Base-by-base conservation (phyloP, 192 early-diverging fungal genomes). In the Neocallimastix lanati region DNA sequence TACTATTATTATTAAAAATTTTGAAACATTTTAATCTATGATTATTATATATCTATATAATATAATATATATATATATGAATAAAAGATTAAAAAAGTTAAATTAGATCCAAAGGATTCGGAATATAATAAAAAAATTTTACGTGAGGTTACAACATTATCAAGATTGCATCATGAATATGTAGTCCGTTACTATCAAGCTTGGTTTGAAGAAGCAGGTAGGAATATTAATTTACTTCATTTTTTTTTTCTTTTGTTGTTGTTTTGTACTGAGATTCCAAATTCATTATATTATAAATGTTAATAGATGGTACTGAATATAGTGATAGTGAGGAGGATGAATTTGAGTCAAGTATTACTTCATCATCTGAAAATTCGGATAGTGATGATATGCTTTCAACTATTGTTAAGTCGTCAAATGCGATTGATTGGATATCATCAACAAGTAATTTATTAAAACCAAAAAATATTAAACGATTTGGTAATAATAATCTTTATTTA, bases 61-160 rank as follows among this genome's bases (percentile, higher is more conserved):
- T n/a, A n/a, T n/a, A n/a, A n/a, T 14, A n/a, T 81, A 85, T 87
- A 77, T 83, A 84, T 14, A 78, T 86, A n/a, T 90, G 91, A 78
- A n/a, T 98, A 97, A 82, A 94, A 95, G 13, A 93, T 98, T 80
- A 98, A 98, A 80, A 96, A 94, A 83, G 94, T 98, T 79, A 88
- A 88, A 77, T 85, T 97, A 80, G 91, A 95, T 82, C 90, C 92
- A 50, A 88, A 90, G 77, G 91, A 93, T 77, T 90, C 89, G 58
- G 94, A 93, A 78, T 88, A 88, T 76, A 92, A 89, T 82, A 87
- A 89, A n/a, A 93, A 94, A 82, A 93, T 96, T 78, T 86, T 97
- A 27, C 86, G 96, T 13, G 96, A 98, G 82, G 95, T 98, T 15
- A 93, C 91, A 28, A 96, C 96, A 0, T 84, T 98, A 28, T 95